A percentile compares a stretch with the other conserved stretches of the same genome.
These are phyloP conservation scores for Skeletonema marinoi DNA, from an alignment of 108 stramenopile genomes.

Conservation along the genomic window DNA sequence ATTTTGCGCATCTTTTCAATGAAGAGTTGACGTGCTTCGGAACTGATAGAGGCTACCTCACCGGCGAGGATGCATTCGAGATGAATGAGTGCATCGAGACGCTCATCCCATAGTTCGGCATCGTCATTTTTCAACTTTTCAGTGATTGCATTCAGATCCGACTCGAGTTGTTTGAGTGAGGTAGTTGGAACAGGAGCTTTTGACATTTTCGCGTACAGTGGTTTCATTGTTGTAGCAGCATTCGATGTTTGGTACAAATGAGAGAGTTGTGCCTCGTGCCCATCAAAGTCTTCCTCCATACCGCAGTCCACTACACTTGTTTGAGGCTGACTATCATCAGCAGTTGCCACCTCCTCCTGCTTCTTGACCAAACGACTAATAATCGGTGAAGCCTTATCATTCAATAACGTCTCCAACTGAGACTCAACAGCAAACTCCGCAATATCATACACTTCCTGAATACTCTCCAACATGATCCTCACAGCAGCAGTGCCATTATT, in stretches of 20 bases:
- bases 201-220: conserved; percentile 29
- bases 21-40: conserved; percentile 33
- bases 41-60: conserved; percentile 1
- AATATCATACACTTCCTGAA: conserved; percentile 20
- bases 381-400: conserved; percentile 26
- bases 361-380: conserved; percentile 15
- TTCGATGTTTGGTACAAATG: background rate
- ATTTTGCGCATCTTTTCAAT: conserved; percentile 42
- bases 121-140: conserved; percentile 25
- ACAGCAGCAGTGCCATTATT: background rate
- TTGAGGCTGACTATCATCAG: background rate
- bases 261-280: background rate
- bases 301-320: background rate
- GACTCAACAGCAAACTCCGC: conserved; percentile 40
- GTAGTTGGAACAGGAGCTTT: conserved; percentile 19
- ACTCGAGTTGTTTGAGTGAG: conserved; percentile 29
- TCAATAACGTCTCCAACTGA: conserved; percentile 43
- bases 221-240: conserved; percentile 14
- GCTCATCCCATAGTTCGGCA: conserved; percentile 47
- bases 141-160: conserved; percentile 18
- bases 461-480: conserved; percentile 4
- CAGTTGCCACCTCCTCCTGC: background rate
- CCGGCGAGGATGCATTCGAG: conserved; percentile 52
- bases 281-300: conserved; percentile 14
- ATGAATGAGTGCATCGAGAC: conserved; percentile 36